phyloP scores from a whole-genome alignment of 164 flowering plant species.

The Houttuynia cordata region DNA sequence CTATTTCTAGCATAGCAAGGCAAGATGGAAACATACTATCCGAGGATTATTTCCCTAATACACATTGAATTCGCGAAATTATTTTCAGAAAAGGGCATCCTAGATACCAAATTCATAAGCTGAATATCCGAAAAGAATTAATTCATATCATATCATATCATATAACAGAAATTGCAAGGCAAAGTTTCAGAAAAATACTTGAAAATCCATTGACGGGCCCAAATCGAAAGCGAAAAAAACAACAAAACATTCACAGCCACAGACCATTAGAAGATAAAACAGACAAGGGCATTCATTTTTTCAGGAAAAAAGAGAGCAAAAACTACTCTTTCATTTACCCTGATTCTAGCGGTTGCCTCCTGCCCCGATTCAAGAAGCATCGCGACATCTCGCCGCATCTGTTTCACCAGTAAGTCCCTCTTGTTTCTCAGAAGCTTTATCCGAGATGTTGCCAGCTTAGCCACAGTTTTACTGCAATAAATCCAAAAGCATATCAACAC shows the following conservation, averaged over 20 bases:
- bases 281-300: not conserved
- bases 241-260: not conserved
- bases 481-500: not conserved
- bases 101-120: too few species aligned
- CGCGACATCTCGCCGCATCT: conserved; percentile 90
- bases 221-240: not conserved
- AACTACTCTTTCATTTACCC: conserved; percentile 33
- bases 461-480: conserved; percentile 62
- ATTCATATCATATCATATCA: too few species aligned
- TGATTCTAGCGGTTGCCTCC: conserved; percentile 83
- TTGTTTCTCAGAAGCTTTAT: conserved; percentile 93
- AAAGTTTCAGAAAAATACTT: too few species aligned
- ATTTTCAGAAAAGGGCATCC: too few species aligned
- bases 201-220: too few species aligned
- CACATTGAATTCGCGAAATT: too few species aligned
- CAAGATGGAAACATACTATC: too few species aligned
- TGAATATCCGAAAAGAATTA: not conserved
- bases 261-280: not conserved
- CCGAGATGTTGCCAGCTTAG: conserved; percentile 83
- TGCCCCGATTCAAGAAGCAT: conserved; percentile 79
- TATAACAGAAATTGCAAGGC: not conserved
- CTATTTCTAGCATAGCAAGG: too few species aligned
- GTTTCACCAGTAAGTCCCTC: conserved; percentile 68
- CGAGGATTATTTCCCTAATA: too few species aligned
- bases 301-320: not conserved